These are phyloP conservation scores for Pyrrhoderma lamaoense DNA, from an alignment of 1,284 basidiomycete species.

Conservation along the genomic window DNA sequence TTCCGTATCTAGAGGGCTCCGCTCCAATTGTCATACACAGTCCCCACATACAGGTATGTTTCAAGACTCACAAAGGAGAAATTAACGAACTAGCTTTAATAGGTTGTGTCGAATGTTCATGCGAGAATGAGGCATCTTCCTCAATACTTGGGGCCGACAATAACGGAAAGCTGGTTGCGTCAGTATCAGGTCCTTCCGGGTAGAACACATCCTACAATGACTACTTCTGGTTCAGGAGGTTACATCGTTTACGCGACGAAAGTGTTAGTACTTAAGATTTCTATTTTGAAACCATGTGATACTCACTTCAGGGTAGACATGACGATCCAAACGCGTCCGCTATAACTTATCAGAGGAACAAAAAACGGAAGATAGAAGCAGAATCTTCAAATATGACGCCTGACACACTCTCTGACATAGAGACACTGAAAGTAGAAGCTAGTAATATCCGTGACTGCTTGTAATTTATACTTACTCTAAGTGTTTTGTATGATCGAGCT, in stretches of 20 bases:
- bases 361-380: conserved; percentile 21
- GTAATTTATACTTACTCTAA: no score
- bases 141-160: conserved; percentile 68
- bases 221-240: conserved; percentile 82
- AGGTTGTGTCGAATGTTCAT: conserved; percentile 70
- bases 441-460: no score
- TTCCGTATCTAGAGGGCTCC: conserved; percentile 79
- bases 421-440: no score
- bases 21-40: conserved; percentile 83
- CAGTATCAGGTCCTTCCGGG: conserved; percentile 94
- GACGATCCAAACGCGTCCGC: conserved; percentile 60
- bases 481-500: no score
- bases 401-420: no score
- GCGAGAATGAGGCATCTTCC: conserved; percentile 60
- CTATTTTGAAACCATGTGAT: background rate
- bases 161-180: conserved; percentile 87
- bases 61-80: no score
- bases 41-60: conserved; percentile 65
- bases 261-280: conserved; percentile 52
- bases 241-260: conserved; percentile 81
- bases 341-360: conserved; percentile 33
- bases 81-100: conserved; percentile 29
- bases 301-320: conserved; percentile 37
- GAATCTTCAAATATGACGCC: background rate
- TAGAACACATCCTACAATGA: conserved; percentile 94